Evolutionary conservation across 2,329 filamentous ascomycete genomes (phyloP), one percentile per base, ranked within the genome.

Genomic region (Verticillium albo-atrum): DNA sequence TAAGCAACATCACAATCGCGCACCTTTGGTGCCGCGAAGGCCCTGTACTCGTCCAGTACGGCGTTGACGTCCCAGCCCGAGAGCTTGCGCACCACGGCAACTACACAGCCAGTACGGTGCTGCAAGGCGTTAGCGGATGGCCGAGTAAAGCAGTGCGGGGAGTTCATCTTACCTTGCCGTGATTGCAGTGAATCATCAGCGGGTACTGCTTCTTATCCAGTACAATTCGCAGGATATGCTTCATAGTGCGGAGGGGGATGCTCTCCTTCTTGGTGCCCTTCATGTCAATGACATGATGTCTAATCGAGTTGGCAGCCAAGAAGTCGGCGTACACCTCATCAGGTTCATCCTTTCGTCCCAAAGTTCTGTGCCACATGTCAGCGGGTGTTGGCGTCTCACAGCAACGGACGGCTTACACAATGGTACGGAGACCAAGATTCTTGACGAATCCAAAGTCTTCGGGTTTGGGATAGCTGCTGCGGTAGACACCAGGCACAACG

Each of bases 31-130:
- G 78, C 75, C 1, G 86, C 85, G 65, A 87, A 93, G 1, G 77
- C 76, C 63, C 81, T 78, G 76, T 96, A 97, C 73, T 97, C 93
- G 56, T 85, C 79, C 35, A 95, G 72, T 35, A 90, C 84, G 17
- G 78, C 76, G 1, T 81, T 72, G 1, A 86, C 71, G 20, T 85
- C 77, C 87, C 90, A 91, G 15, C 89, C 86, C 15, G 86, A 83
- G 14, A 90, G 75, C 70, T 90, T 91, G 63, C 92, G 87, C 63
- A 96, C 82, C 60, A 90, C 87, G 20, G 87, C 93, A 55, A 93
- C 83, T n/a, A 95, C 89, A 69, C 92, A 97, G 25, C 93, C 93
- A 20, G 93, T 97, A 60, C 93, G 89, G 70, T 97, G 93, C 82
- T 91, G 62, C 28, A 55, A 3, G 9, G 3, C 15, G 55, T 68